Base-by-base conservation (phyloP, 2,329 filamentous ascomycete species). In the Exserohilum turcica region DNA sequence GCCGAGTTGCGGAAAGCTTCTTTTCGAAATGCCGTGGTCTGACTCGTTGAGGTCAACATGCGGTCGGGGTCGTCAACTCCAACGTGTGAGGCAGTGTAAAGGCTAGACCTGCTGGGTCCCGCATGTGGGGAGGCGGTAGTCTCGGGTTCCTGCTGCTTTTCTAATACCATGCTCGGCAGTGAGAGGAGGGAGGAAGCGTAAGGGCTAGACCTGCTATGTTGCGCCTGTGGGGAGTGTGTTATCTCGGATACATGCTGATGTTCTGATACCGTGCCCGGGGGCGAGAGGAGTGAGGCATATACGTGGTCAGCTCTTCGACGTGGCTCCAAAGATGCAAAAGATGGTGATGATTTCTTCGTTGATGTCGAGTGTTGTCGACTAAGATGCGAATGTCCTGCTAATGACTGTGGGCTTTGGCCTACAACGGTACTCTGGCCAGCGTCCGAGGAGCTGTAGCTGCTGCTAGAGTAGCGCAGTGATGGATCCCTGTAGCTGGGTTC, bases 361-460 rank as follows among this genome's bases (percentile, higher is more conserved):
- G 65, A 56, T 19, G 52, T 46, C 7, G 56, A 55, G 6, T 49
- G 40, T 12, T 64, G 44, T 32, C 54, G 48, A 18, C 51, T 53
- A 2, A 46, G 51, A 1, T 51, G 40, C 1, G 62, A 66, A 5
- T 57, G 52, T 33, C 50, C 55, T 5, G 48, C 40, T 2, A 48
- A 48, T 6, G 45, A 42, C 9, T 40, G 53, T 38, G 59, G 54
- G 21, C 48, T 57, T 15, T 55, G 55, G 58, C 60, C 56, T n/a
- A 55, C 53, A 6, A 24, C 46, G 32, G 60, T 57, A 31, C 56
- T 66, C 13, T 57, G 45, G 12, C 57, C 57, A 5, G 53, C 91
- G 94, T 73, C 84, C 94, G 46, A 94, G 89, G 75, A 91, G 93
- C 74, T 93, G 94, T 69, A 92, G 93, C 74, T 86, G 86, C 21